Percentiles rank a stretch among this genome's conserved stretches.
Conservation (phyloP, 2,329 filamentous ascomycete genomes). For the Amesomyces nigricolor region DNA sequence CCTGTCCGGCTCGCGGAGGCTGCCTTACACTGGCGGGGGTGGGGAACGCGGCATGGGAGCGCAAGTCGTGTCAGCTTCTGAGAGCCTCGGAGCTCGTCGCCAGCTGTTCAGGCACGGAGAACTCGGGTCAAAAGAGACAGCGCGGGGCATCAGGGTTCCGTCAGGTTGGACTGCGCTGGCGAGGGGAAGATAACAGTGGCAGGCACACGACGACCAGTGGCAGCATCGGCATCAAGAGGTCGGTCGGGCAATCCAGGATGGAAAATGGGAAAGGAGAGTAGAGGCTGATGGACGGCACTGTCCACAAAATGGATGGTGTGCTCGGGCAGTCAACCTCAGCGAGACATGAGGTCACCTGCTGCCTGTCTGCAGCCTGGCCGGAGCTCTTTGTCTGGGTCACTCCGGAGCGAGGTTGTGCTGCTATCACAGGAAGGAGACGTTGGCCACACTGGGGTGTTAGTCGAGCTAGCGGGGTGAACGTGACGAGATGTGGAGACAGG, state of each 20-base stretch:
- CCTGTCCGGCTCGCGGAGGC: constrained; percentile 15
- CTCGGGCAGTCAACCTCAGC: no score
- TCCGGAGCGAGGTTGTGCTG: neutral
- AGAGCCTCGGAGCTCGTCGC: constrained; percentile 7
- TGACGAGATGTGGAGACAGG: no score
- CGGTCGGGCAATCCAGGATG: no score
- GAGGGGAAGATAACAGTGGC: neutral
- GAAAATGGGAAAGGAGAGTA: no score
- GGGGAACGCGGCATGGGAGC: constrained; percentile 15
- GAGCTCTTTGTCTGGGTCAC: neutral
- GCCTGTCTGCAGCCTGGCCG: neutral
- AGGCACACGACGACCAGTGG: neutral
- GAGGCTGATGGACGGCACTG: no score
- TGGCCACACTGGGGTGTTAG: constrained; percentile 1
- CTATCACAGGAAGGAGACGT: neutral
- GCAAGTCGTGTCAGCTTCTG: constrained; percentile 18
- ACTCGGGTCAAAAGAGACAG: constrained; percentile 5
- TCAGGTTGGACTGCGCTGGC: neutral
- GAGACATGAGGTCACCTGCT: neutral
- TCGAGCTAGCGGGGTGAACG: no score
- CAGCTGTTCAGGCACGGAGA: neutral
- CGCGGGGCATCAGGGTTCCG: neutral
- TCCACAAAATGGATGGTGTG: neutral
- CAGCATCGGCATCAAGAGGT: no score
- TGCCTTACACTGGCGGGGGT: constrained; percentile 19